phyloP scores from a whole-genome alignment of 306 rosid species.

The Fragaria vesca region DNA sequence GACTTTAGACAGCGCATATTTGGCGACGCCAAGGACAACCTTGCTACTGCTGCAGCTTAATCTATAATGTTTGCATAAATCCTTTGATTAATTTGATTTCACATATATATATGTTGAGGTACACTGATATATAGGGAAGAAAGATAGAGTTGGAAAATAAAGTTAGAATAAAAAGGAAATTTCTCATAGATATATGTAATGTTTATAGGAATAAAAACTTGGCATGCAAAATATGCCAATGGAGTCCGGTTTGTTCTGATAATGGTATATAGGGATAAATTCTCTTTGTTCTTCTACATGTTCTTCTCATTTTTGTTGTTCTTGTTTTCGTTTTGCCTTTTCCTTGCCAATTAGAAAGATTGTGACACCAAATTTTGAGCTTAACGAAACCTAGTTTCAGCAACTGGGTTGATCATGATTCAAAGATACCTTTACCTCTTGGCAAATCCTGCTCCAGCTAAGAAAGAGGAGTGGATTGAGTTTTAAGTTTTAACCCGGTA shows the following conservation, averaged over 20 bases:
- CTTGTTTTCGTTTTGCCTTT: not conserved
- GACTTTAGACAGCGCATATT: slow-evolving; percentile 79
- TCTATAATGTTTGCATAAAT: slow-evolving; percentile 10
- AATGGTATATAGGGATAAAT: slow-evolving; percentile 7
- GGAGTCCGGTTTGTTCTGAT: slow-evolving; percentile 12
- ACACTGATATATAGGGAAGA: slow-evolving; percentile 4
- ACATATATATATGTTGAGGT: not conserved
- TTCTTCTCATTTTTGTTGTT: not conserved
- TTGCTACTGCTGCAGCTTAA: slow-evolving; percentile 7
- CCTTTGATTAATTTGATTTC: not conserved
- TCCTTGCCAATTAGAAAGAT: not conserved
- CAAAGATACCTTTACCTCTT: not conserved
- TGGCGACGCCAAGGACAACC: slow-evolving; percentile 45
- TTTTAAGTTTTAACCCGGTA: not conserved
- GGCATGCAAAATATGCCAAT: slow-evolving; percentile 23
- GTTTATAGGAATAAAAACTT: slow-evolving; percentile 29
- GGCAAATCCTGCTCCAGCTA: not conserved
- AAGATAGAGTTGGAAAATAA: slow-evolving; percentile 12
- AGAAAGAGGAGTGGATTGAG: not conserved
- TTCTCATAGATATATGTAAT: slow-evolving; percentile 1
- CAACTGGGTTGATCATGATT: not conserved
- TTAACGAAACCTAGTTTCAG: not conserved
- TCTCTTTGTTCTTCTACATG: slow-evolving; percentile 9
- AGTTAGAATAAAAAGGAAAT: slow-evolving; percentile 14
- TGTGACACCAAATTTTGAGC: not conserved